Base-by-base conservation (phyloP, 768 basidiomycete genomes). In the Astraeus odoratus region DNA sequence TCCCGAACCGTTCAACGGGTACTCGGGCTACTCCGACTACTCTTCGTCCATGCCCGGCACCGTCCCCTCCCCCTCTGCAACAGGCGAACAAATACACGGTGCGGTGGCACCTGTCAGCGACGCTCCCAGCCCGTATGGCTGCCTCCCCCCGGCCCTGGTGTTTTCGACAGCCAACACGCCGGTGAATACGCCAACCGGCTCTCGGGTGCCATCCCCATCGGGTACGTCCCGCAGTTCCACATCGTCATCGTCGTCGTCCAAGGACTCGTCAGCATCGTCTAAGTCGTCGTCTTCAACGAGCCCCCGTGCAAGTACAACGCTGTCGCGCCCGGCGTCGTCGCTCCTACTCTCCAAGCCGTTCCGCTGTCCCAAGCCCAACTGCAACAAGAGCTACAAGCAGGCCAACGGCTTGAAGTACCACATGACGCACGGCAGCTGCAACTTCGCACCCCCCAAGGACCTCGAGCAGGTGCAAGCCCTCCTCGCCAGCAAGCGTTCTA, bases 301-400 rank as follows among this genome's bases (percentile, higher is more conserved):
- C 40, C 51, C 68, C 2, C 70, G 70, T 15, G 66, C 73, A 1
- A 68, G 65, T 49, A 71, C 73, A 7, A 71, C 74, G 12, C 70
- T 71, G 47, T 76, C 74, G 25, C 73, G 65, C 8, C 71, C 73
- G 50, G 68, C 77, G 12, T 69, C 81, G 1, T 78, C 81, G 3
- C 65, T 86, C n/a, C 65, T 87, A 30, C 67, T 86, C 39, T 80
- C 79, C 47, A 93, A 93, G 65, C 89, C 91, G 3, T 94, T 92
- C 78, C 76, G 80, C 38, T 97, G 93, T 71, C 93, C 93, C 8
- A 94, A 94, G 63, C 81, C 88, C 0, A 91, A 92, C 52, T 97
- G 93, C 72, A 91, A 88, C 70, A 97, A 97, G 74, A 78, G 78
- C 42, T 96, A 95, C 73, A 95, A 95, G 72, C 92, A 95, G 66